Evolutionary conservation across 1,139 yeast species (phyloP).

Genomic region (Zygosaccharomyces pseudobailii): DNA sequence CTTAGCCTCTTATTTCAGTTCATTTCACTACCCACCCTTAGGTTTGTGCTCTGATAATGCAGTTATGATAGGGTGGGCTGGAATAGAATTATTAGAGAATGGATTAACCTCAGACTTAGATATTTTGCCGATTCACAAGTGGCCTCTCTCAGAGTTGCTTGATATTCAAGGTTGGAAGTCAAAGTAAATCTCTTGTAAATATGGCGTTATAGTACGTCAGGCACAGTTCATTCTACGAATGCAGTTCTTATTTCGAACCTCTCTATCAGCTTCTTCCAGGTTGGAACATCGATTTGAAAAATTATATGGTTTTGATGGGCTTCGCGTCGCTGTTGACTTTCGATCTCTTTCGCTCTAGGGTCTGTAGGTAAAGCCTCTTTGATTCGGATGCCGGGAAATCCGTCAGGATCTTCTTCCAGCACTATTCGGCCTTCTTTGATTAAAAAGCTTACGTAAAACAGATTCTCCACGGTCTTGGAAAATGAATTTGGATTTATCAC

Average conservation of each 20-base stretch:
- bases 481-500: constrained; percentile 73
- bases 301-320: constrained; percentile 54
- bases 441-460: constrained; percentile 76
- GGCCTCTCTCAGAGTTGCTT: constrained; percentile 61
- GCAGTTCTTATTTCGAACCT: constrained; percentile 49
- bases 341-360: constrained; percentile 25
- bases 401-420: constrained; percentile 48
- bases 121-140: constrained; percentile 59
- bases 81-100: constrained; percentile 72
- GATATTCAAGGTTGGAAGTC: constrained; percentile 48
- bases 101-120: constrained; percentile 47
- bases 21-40: constrained; percentile 62
- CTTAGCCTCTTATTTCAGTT: constrained; percentile 30
- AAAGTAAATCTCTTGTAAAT: constrained; percentile 6
- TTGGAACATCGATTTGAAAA: constrained; percentile 59
- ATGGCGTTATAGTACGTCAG: background rate
- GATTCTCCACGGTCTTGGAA: constrained; percentile 74
- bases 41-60: constrained; percentile 90
- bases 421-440: constrained; percentile 65
- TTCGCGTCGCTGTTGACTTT: constrained; percentile 29
- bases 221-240: constrained; percentile 41
- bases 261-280: constrained; percentile 56
- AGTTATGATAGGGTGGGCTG: constrained; percentile 96
- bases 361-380: constrained; percentile 31
- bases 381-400: constrained; percentile 41